Base-by-base conservation (phyloP, 768 basidiomycete genomes). In the Leccinum uliginosum region DNA sequence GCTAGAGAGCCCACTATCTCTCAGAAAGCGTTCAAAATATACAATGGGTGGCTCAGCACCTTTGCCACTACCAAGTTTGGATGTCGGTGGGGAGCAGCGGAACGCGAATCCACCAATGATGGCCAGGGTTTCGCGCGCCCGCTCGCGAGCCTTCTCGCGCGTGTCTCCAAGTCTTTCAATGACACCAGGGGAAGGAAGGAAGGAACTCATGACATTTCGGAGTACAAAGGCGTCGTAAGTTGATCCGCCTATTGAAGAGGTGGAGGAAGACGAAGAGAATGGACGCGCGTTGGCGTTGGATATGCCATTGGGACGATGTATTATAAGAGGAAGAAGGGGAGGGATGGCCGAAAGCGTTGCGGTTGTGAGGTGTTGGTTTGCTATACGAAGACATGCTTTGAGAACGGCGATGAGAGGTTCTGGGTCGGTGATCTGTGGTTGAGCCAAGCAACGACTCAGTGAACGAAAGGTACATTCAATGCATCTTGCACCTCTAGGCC, bases 91-190 rank as follows among this genome's bases (percentile, higher is more conserved):
- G 48, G 83, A 81, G 15, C 79, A 75, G 23, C 84, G 80, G 74
- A 87, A 86, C 11, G 88, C 86, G 50, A 84, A 78, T 32, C 84
- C 85, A 55, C 87, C 91, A 19, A 93, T 80, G 53, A 84, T 76
- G 47, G 88, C 84, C n/a, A 95, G 72, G 21, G 82, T 78, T 67
- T 92, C 87, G 47, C 86, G 82, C 26, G 93, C 93, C 62, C 85
- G 87, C 27, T 83, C 76, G 60, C 91, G 81, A 11, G 84, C 76
- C 59, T 78, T 80, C 69, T 91, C 89, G 62, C 85, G 87, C 43
- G 68, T 65, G 67, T 95, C 93, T 26, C 91, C 91, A 15, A 95
- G 80, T 49, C 90, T 83, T 65, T 95, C 93, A 55, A 94, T 76
- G 21, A 93, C 76, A 40, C 89, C 91, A 43, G 89, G 89, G 2